These are phyloP conservation scores for Grosmannia serpens DNA, from an alignment of 2,329 filamentous ascomycete species.

Conservation along the genomic window DNA sequence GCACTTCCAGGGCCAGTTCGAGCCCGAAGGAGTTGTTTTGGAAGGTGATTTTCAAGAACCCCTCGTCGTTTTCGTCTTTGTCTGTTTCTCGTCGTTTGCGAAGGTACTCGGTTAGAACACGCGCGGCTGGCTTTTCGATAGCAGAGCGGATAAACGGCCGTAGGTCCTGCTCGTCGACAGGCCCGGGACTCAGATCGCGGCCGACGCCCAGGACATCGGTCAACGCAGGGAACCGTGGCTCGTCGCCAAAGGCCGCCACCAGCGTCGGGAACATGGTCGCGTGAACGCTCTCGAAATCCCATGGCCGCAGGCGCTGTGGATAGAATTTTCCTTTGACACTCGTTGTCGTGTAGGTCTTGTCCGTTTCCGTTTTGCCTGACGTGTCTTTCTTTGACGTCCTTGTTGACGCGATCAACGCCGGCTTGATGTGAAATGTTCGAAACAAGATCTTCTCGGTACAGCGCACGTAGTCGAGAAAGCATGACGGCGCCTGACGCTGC, in stretches of 20 bases:
- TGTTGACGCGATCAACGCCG: not conserved
- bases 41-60: not conserved
- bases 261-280: not conserved
- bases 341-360: not conserved
- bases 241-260: not conserved
- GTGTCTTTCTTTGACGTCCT: too few species aligned
- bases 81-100: not conserved
- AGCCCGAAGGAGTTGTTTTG: conserved; percentile 1
- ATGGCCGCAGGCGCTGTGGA: conserved; percentile 1
- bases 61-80: not conserved
- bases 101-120: not conserved
- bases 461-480: not conserved
- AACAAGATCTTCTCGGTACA: not conserved
- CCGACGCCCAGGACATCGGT: not conserved
- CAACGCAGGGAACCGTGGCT: not conserved
- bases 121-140: conserved; percentile 5
- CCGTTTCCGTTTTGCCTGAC: not conserved
- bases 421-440: not conserved
- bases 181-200: not conserved
- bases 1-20: not conserved
- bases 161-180: conserved; percentile 2
- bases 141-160: conserved; percentile 3
- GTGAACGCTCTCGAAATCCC: not conserved
- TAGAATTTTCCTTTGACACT: not conserved
- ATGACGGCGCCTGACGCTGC: not conserved